Evolutionary conservation across 441 rosid genomes (phyloP).

Genomic region (Metrosideros polymorpha): DNA sequence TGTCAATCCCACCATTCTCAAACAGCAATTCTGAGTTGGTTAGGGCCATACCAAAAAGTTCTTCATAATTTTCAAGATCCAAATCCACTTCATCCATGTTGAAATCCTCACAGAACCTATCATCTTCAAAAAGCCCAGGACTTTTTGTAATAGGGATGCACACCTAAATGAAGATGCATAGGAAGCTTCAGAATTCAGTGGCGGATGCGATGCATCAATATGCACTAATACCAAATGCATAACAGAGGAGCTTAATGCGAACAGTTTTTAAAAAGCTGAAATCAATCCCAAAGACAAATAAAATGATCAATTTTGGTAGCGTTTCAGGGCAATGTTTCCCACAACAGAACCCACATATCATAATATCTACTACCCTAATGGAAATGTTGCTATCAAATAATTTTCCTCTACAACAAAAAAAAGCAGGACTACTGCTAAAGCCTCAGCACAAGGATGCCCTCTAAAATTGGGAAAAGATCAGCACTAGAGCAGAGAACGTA

Average conservation of each 20-base stretch:
- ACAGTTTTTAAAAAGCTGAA: not conserved
- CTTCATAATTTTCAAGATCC: slow-evolving; percentile 88
- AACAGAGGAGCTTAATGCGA: not conserved
- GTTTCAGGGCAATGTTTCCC: not conserved
- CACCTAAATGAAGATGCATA: not conserved
- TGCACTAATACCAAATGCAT: not conserved
- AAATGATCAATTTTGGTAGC: not conserved
- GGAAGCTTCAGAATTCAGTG: not conserved
- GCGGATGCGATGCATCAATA: not conserved
- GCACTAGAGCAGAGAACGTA: not conserved
- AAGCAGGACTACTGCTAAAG: not conserved
- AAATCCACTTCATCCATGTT: slow-evolving; percentile 91
- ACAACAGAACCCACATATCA: not conserved
- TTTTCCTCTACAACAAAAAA: not conserved
- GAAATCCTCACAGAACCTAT: slow-evolving; percentile 50
- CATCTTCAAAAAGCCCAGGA: slow-evolving; percentile 43
- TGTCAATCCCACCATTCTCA: slow-evolving; percentile 79
- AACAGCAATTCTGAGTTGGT: slow-evolving; percentile 73
- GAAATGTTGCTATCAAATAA: not conserved
- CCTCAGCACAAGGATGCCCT: not conserved
- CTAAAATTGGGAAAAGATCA: not conserved
- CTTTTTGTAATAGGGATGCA: slow-evolving; percentile 3
- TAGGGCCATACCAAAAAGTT: slow-evolving; percentile 82
- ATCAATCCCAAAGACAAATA: not conserved
- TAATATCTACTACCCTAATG: not conserved